These are phyloP conservation scores for Entamoeba dispar DNA, from an alignment of 208 protist genomes.

Conservation along the genomic window DNA sequence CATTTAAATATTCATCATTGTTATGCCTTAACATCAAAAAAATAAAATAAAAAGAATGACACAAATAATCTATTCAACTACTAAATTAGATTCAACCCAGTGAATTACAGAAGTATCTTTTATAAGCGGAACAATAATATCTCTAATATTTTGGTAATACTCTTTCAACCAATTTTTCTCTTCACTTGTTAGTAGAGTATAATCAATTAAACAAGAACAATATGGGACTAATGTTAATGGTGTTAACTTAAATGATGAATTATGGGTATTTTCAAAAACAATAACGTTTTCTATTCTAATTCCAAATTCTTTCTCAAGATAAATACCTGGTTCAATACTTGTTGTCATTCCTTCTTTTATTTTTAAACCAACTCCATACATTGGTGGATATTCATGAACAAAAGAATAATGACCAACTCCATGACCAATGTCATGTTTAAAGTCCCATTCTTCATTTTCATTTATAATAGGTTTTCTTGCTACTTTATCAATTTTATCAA, in stretches of 20 bases:
- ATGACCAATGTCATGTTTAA: slow-evolving; percentile 34
- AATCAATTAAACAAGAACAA: neutral
- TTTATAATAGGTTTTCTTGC: neutral
- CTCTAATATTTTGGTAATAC: neutral
- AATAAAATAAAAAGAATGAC: too few species aligned
- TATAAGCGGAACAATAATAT: neutral
- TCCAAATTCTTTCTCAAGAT: neutral
- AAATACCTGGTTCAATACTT: slow-evolving; percentile 2
- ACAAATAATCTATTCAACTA: too few species aligned
- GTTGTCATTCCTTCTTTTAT: neutral
- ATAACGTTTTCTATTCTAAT: slow-evolving; percentile 2
- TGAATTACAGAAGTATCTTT: neutral
- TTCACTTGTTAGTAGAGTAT: neutral
- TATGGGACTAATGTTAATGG: neutral
- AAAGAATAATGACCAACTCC: slow-evolving; percentile 27
- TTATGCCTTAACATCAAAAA: too few species aligned
- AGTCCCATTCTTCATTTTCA: slow-evolving; percentile 16
- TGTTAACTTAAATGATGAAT: neutral
- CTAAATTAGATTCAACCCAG: neutral
- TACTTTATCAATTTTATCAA: neutral
- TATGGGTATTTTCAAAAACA: neutral
- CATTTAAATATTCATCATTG: too few species aligned
- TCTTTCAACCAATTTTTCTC: neutral
- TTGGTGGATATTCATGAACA: slow-evolving; percentile 34
- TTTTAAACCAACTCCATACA: neutral